Percentiles rank a stretch among this genome's conserved stretches.
phyloP scores from a whole-genome alignment of 306 rosid species.

The Trifolium subterraneum region DNA sequence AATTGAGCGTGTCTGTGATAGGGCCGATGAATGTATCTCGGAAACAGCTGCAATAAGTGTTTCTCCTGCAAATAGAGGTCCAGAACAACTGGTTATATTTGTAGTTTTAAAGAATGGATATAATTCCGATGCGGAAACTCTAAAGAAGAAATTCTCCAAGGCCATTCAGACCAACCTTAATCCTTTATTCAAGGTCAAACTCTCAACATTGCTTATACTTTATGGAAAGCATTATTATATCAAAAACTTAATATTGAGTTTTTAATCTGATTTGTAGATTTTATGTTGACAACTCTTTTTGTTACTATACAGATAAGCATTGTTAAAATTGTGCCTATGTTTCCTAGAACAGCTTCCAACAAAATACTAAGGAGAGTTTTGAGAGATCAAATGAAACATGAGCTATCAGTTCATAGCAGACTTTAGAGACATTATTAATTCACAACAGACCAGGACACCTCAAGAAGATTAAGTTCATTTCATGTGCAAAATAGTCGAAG shows the following conservation, averaged over 20 bases:
- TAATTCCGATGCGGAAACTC: conserved; percentile 50
- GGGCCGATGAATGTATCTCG: conserved; percentile 65
- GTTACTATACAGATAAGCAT: conserved; percentile 56
- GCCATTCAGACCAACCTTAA: conserved; percentile 84
- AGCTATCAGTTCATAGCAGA: conserved; percentile 62
- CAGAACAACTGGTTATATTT: conserved; percentile 73
- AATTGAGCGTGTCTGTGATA: conserved; percentile 80
- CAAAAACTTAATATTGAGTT: not conserved
- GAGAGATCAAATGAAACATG: conserved; percentile 82
- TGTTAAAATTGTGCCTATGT: conserved; percentile 63
- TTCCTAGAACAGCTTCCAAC: conserved; percentile 88
- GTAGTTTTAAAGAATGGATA: conserved; percentile 69
- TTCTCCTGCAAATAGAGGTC: conserved; percentile 71
- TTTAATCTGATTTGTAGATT: conserved; percentile 9
- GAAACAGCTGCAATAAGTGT: conserved; percentile 86
- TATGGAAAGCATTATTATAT: not conserved
- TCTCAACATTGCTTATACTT: conserved; percentile 4
- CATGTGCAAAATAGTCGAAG: not conserved
- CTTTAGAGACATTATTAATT: conserved; percentile 50
- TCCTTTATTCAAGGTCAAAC: conserved; percentile 81
- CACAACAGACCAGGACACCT: not conserved
- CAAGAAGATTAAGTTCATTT: not conserved
- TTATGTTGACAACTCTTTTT: conserved; percentile 13
- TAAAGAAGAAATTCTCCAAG: conserved; percentile 63
- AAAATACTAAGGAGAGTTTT: conserved; percentile 84